Evolutionary conservation across 1,284 basidiomycete genomes (phyloP), one percentile per base, ranked within the genome.

Genomic region (Melampsora allii-populina): DNA sequence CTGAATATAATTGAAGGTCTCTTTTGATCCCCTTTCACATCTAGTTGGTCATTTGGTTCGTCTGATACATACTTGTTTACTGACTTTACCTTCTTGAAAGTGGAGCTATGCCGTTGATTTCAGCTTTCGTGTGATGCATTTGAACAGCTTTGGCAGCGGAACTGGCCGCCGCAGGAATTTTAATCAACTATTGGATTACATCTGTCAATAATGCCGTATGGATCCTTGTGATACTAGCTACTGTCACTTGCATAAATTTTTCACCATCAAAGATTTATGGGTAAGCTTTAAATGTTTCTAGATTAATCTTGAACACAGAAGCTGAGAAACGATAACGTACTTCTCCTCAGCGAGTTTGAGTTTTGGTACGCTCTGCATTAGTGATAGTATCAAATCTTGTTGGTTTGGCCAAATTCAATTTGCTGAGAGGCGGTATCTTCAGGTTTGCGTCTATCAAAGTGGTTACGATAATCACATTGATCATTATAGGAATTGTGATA

Each of bases 371-470:
- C 29, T 19, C 19, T 24, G 27, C 48, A 19, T 19, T 46, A 5
- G 21, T 7, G n/a, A 29, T 4, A 29, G 2, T 29, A 5, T n/a
- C 9, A 6, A 21, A 21, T 48, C 14, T 66, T 19, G 21, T 29
- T 61, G 19, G 19, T 27, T 29, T 12, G 19, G 10, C 42, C 12
- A 42, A 42, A 42, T 42, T 21, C 19, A 33, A 19, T 17, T 66
- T 3, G 21, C 59, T 24, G 29, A 39, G 9, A 6, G 17, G 33
- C 6, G 19, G 9, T 45, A 60, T 67, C 21, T 63, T 33, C 48
- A 71, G 87, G 87, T 77, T 81, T 79, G 86, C 85, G 9, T 88
- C 88, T 7, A 88, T 91, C 82, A 91, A 92, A 82, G 88, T 92
- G 24, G 82, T 91, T 65, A 90, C 89, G 3, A 90, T 91, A n/a